Conservation (phyloP, 495 filamentous ascomycete genomes). For the Hypoxylon cercidicola region DNA sequence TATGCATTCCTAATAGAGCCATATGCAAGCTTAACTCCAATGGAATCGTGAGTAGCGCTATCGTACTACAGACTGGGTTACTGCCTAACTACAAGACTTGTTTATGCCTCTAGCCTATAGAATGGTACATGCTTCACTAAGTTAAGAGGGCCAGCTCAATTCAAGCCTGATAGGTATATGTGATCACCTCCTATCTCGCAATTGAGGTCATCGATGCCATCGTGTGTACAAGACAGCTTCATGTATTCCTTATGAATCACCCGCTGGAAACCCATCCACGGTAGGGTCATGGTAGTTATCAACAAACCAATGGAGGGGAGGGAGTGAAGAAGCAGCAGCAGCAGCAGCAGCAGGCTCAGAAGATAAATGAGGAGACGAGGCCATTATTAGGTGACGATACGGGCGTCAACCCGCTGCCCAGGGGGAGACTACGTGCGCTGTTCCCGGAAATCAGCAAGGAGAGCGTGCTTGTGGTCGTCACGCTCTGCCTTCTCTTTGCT, state of each 20-base stretch:
- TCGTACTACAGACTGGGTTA: too few relatives aligned
- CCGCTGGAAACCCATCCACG: too few relatives aligned
- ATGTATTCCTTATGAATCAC: background rate
- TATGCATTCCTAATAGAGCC: too few relatives aligned
- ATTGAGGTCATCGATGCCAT: conserved; percentile 84
- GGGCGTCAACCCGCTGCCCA: background rate
- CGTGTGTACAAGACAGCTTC: conserved; percentile 69
- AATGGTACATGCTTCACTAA: too few relatives aligned
- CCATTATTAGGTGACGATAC: conserved; percentile 22
- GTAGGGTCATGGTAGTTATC: too few relatives aligned
- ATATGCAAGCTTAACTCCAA: background rate
- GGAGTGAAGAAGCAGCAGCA: conserved; percentile 45
- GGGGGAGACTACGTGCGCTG: conserved; percentile 30
- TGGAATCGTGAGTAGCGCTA: too few relatives aligned
- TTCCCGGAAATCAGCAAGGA: conserved; percentile 67
- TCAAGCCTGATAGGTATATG: too few relatives aligned
- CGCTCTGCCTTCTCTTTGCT: conserved; percentile 78
- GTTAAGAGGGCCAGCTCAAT: too few relatives aligned
- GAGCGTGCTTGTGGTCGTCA: conserved; percentile 68
- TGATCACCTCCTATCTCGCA: too few relatives aligned
- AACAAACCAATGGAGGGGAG: too few relatives aligned
- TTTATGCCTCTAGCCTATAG: too few relatives aligned
- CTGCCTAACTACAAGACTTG: too few relatives aligned
- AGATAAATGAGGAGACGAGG: conserved; percentile 22
- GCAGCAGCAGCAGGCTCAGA: conserved; percentile 21